Evolutionary conservation across 2,329 filamentous ascomycete genomes (phyloP).

Genomic region (Teratosphaeria destructans): DNA sequence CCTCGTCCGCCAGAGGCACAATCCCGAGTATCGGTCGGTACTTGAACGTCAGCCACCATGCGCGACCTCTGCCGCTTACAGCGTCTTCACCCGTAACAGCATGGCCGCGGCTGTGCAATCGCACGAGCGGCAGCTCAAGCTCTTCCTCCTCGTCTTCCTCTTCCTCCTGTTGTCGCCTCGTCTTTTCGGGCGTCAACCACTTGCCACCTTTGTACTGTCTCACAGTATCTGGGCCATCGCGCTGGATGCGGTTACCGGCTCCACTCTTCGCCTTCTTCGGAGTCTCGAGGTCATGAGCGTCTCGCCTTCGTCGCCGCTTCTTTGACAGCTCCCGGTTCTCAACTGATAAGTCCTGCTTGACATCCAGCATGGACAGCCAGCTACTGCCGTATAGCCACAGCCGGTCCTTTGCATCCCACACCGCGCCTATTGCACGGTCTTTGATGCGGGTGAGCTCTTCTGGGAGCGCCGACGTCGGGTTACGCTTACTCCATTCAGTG

Average conservation of each 20-base stretch:
- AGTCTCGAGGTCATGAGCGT: conserved; percentile 30
- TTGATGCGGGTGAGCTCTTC: conserved; percentile 61
- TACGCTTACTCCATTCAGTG: conserved; percentile 76
- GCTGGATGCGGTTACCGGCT: neutral
- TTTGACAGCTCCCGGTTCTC: neutral
- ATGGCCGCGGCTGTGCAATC: conserved; percentile 31
- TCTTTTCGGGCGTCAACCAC: neutral
- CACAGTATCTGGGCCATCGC: neutral
- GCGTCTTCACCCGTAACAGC: conserved; percentile 31
- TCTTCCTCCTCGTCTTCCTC: neutral
- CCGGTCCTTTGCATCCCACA: conserved; percentile 59
- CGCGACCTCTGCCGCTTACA: conserved; percentile 26
- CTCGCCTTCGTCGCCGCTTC: conserved; percentile 4
- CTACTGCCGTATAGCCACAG: conserved; percentile 80
- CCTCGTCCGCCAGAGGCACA: conserved; percentile 40
- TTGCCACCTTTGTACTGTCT: neutral
- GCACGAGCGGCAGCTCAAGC: conserved; percentile 1
- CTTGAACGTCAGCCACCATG: conserved; percentile 76
- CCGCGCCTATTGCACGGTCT: conserved; percentile 69
- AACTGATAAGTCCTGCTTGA: conserved; percentile 55
- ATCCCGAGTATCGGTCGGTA: conserved; percentile 87
- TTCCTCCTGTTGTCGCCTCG: neutral
- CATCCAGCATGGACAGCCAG: conserved; percentile 88
- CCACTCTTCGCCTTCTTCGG: conserved; percentile 3
- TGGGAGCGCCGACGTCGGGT: conserved; percentile 66